Evolutionary conservation across 805 yeast species (phyloP).

Genomic region (Nematodospora valgi): DNA sequence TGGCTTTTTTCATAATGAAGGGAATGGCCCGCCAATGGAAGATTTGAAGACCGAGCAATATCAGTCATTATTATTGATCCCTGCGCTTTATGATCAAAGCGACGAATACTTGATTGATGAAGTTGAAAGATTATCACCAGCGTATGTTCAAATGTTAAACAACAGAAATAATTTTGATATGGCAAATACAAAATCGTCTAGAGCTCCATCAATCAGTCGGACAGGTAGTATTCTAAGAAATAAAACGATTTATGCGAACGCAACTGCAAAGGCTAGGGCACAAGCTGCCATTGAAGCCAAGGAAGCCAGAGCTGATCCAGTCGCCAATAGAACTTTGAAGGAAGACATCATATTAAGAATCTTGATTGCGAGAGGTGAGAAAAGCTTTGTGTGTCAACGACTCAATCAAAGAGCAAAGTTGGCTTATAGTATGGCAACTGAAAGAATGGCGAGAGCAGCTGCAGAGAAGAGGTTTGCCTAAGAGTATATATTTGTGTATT

Average conservation of each 20-base stretch:
- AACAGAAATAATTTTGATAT: conserved; percentile 45
- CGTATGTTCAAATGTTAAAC: conserved; percentile 46
- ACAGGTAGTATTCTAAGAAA: conserved; percentile 54
- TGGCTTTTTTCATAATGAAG: conserved; percentile 72
- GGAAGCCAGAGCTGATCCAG: conserved; percentile 39
- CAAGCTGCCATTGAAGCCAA: conserved; percentile 44
- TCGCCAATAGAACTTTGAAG: conserved; percentile 38
- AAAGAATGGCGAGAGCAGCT: conserved; percentile 46
- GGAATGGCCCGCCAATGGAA: conserved; percentile 74
- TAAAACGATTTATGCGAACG: conserved; percentile 69
- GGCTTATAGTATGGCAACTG: conserved; percentile 54
- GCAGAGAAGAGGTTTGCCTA: conserved; percentile 34
- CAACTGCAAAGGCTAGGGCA: conserved; percentile 55
- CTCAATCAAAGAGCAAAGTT: conserved; percentile 59
- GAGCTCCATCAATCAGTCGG: neutral
- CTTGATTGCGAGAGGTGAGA: conserved; percentile 62
- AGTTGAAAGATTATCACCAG: conserved; percentile 56
- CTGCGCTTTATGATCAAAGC: conserved; percentile 59
- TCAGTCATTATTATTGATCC: conserved; percentile 60
- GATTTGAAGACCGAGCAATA: conserved; percentile 60
- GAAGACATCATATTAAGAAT: conserved; percentile 75
- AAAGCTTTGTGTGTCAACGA: conserved; percentile 54
- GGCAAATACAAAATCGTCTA: neutral
- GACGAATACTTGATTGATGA: conserved; percentile 49
- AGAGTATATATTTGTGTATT: neutral